Conservation (phyloP, 352 stramenopile species). For the Globisporangium megalacanthum region DNA sequence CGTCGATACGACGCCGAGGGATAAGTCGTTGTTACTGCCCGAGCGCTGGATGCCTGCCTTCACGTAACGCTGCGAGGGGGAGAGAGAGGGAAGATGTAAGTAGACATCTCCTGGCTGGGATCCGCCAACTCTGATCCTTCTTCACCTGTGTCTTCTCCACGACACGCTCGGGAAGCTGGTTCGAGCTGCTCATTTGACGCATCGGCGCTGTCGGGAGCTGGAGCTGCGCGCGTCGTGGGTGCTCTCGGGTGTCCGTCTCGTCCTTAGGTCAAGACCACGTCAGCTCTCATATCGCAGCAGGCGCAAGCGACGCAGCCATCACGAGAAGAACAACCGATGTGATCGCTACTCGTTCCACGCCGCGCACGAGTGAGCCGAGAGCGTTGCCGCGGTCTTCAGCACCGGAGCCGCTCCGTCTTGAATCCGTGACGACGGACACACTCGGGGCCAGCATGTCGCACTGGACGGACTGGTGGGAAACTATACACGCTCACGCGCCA, state of each 20-base stretch:
- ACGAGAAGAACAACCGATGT: neutral
- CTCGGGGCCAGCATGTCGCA: slow-evolving; percentile 7
- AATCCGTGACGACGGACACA: neutral
- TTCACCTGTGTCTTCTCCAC: no score
- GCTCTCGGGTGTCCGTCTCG: neutral
- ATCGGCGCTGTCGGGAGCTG: slow-evolving; percentile 5
- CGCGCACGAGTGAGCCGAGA: neutral
- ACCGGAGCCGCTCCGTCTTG: neutral
- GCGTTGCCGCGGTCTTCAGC: neutral
- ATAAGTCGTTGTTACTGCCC: neutral
- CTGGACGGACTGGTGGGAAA: slow-evolving; percentile 12
- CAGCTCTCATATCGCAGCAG: neutral
- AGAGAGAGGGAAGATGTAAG: neutral
- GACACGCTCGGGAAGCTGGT: neutral
- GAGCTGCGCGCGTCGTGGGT: neutral
- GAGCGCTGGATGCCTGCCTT: no score
- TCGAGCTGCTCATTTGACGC: neutral
- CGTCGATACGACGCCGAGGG: neutral
- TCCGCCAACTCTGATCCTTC: neutral
- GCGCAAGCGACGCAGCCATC: neutral
- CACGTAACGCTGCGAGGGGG: neutral
- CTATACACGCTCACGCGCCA: slow-evolving; percentile 1
- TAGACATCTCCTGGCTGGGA: neutral
- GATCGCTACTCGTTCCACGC: slow-evolving; percentile 1
- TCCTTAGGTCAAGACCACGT: neutral